A percentile compares a stretch with the other conserved stretches of the same genome.
These are phyloP conservation scores for Penicillium sp. DNA, from an alignment of 2,329 filamentous ascomycete genomes.

Conservation along the genomic window DNA sequence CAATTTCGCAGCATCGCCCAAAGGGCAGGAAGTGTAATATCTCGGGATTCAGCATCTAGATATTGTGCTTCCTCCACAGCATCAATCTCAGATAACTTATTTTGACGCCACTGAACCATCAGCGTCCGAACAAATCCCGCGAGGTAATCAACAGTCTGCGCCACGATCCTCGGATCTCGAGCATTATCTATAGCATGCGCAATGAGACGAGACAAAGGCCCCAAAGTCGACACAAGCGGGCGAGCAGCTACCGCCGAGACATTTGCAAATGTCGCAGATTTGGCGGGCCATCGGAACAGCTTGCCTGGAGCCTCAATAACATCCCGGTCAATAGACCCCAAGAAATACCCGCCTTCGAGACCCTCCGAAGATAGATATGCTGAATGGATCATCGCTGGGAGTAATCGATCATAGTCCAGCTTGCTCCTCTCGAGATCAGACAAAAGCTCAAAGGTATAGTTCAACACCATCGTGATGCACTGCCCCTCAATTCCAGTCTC, in stretches of 20 bases:
- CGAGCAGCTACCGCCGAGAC: slow-evolving; percentile 55
- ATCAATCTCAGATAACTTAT: slow-evolving; percentile 70
- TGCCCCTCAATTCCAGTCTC: slow-evolving; percentile 50
- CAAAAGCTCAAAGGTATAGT: slow-evolving; percentile 70
- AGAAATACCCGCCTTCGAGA: slow-evolving; percentile 70
- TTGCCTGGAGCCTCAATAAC: slow-evolving; percentile 53
- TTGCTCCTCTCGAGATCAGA: slow-evolving; percentile 56
- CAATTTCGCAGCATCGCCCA: slow-evolving; percentile 73
- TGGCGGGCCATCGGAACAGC: slow-evolving; percentile 63
- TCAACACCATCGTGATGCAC: slow-evolving; percentile 66
- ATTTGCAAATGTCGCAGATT: slow-evolving; percentile 56
- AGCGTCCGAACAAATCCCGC: slow-evolving; percentile 64
- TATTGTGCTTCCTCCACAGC: slow-evolving; percentile 60
- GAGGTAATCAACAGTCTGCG: slow-evolving; percentile 56
- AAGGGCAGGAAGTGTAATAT: slow-evolving; percentile 64
- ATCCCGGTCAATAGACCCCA: slow-evolving; percentile 66
- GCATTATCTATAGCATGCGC: slow-evolving; percentile 60
- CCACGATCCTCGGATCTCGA: slow-evolving; percentile 43
- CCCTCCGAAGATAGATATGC: slow-evolving; percentile 68
- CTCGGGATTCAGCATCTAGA: slow-evolving; percentile 62
- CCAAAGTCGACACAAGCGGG: slow-evolving; percentile 58
- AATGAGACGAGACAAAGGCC: slow-evolving; percentile 60
- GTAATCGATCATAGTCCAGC: slow-evolving; percentile 64
- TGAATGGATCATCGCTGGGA: slow-evolving; percentile 66
- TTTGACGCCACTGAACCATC: slow-evolving; percentile 68